Conservation (phyloP, 441 rosid genomes). For the Brassica hybrid region DNA sequence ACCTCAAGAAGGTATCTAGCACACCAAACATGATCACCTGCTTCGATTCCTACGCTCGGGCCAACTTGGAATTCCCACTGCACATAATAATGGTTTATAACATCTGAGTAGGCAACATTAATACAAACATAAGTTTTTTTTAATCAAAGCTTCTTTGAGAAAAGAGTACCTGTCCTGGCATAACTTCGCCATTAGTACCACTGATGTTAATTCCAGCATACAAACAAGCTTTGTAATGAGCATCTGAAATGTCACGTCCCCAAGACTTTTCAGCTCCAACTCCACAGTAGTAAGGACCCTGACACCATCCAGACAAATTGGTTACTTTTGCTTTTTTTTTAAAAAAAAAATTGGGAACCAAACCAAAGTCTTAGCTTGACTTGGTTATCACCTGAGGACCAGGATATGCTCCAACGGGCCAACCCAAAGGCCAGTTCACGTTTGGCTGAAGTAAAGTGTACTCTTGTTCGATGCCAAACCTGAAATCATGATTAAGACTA, state of each 20-base stretch:
- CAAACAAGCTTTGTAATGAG: slow-evolving; percentile 96
- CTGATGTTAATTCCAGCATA: slow-evolving; percentile 94
- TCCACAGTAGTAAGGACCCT: slow-evolving; percentile 99
- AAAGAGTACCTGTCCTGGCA: slow-evolving; percentile 93
- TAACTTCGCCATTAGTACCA: slow-evolving; percentile 98
- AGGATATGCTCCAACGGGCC: slow-evolving; percentile 98
- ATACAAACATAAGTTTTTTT: slow-evolving; percentile 6
- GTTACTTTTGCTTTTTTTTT: neutral
- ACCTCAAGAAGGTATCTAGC: slow-evolving; percentile 99
- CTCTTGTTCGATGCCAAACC: slow-evolving; percentile 99
- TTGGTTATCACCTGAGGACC: slow-evolving; percentile 84
- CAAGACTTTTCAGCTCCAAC: slow-evolving; percentile 97
- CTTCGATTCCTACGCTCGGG: slow-evolving; percentile 97
- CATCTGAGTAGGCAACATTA: slow-evolving; percentile 6
- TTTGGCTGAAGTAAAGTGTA: slow-evolving; percentile 89
- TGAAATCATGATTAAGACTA: slow-evolving; percentile 25
- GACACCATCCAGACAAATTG: slow-evolving; percentile 30
- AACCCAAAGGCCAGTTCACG: slow-evolving; percentile 96
- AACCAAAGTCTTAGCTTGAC: neutral
- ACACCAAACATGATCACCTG: slow-evolving; percentile 92
- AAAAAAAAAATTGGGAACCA: neutral
- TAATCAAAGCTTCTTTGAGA: neutral
- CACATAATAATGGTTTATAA: slow-evolving; percentile 31
- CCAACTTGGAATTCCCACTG: slow-evolving; percentile 99
- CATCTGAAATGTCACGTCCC: slow-evolving; percentile 97